phyloP scores from a whole-genome alignment of 164 flowering plant genomes.

The Chloranthus sessilifolius region DNA sequence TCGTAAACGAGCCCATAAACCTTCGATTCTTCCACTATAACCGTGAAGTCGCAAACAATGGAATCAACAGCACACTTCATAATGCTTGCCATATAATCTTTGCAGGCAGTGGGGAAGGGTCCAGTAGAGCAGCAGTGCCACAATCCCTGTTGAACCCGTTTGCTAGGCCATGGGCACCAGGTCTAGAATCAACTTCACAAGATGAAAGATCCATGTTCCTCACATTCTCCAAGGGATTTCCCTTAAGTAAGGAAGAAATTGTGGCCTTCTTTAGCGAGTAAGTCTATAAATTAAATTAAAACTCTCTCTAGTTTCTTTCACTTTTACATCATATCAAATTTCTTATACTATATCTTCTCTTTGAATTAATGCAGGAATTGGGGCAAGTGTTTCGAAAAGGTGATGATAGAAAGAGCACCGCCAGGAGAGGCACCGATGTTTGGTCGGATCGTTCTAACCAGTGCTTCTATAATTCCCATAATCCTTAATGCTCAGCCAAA shows the following conservation, averaged over 20 bases:
- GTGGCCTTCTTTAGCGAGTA: slow-evolving; percentile 1
- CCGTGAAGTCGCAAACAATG: not conserved
- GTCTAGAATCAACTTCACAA: not conserved
- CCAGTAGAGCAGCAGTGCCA: not conserved
- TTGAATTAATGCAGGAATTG: not conserved
- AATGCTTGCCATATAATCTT: not conserved
- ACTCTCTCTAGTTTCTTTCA: no score
- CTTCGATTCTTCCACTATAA: slow-evolving; percentile 6
- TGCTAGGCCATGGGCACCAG: slow-evolving; percentile 1
- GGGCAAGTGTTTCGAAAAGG: not conserved
- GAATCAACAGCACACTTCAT: not conserved
- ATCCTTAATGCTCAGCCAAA: not conserved
- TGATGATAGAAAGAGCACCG: not conserved
- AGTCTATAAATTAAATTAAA: no score
- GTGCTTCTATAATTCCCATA: not conserved
- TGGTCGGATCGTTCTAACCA: not conserved
- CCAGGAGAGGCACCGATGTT: not conserved
- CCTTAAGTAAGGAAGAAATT: not conserved
- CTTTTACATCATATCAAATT: no score
- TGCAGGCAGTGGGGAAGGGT: not conserved
- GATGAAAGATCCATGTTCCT: slow-evolving; percentile 2
- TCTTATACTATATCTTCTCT: no score
- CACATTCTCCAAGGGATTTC: slow-evolving; percentile 2
- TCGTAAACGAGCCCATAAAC: slow-evolving; percentile 1
- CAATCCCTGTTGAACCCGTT: not conserved